phyloP scores from a whole-genome alignment of 345 rosid species.

The Geranium brycei region DNA sequence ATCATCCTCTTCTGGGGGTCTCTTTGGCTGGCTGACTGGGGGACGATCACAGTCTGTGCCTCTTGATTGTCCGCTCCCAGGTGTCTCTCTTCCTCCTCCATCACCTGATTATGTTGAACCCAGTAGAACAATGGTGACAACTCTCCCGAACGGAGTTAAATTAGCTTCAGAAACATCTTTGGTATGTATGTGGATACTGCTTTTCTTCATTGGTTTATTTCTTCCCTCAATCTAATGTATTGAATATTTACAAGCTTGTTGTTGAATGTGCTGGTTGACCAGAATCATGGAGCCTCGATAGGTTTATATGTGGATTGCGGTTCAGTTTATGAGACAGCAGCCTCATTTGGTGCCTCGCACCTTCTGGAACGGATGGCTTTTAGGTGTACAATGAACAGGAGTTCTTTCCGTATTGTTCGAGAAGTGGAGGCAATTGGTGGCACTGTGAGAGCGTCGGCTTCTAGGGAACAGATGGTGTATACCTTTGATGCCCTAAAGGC shows the following conservation, averaged over 20 bases:
- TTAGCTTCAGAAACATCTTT: conserved; percentile 43
- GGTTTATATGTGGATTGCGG: conserved; percentile 68
- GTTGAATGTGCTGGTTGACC: conserved; percentile 5
- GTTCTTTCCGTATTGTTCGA: conserved; percentile 61
- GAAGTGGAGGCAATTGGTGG: conserved; percentile 93
- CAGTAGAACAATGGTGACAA: conserved; percentile 34
- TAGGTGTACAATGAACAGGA: conserved; percentile 65
- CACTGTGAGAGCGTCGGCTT: conserved; percentile 56
- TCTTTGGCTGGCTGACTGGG: conserved; percentile 60
- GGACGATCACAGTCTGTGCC: conserved; percentile 20
- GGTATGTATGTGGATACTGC: conserved; percentile 21
- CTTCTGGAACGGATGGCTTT: conserved; percentile 86
- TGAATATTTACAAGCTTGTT: conserved; percentile 4
- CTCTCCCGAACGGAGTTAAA: conserved; percentile 55
- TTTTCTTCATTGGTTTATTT: neutral
- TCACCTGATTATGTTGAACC: conserved; percentile 63
- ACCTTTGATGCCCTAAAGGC: conserved; percentile 85
- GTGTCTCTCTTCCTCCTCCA: conserved; percentile 52
- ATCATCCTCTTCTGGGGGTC: conserved; percentile 37
- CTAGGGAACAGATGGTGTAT: conserved; percentile 75
- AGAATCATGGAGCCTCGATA: conserved; percentile 74
- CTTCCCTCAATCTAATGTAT: neutral
- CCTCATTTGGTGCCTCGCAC: conserved; percentile 56
- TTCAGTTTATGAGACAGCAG: conserved; percentile 67
- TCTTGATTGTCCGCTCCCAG: conserved; percentile 42